phyloP scores from a whole-genome alignment of 2,329 filamentous ascomycete genomes.

The Byssochlamys sp. region DNA sequence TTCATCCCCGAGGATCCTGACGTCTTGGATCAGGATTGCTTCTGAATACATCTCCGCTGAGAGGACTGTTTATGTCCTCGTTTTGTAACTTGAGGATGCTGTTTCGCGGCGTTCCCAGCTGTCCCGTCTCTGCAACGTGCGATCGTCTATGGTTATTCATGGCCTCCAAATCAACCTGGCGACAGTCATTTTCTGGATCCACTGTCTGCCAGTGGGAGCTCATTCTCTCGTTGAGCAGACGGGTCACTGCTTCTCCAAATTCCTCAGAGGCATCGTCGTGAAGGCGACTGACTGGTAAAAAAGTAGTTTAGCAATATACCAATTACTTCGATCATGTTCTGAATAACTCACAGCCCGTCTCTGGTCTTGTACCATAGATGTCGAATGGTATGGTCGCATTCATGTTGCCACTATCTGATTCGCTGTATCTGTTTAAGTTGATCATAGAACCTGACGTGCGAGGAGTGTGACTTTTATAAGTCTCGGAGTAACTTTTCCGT shows the following conservation, averaged over 20 bases:
- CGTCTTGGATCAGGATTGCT: background rate
- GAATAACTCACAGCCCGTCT: background rate
- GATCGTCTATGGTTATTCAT: background rate
- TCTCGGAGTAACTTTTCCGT: background rate
- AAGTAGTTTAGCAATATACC: background rate
- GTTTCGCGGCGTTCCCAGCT: background rate
- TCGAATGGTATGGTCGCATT: background rate
- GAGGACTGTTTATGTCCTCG: background rate
- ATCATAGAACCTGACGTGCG: background rate
- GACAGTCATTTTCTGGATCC: background rate
- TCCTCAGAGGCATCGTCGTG: background rate
- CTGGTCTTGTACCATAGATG: background rate
- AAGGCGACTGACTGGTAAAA: background rate
- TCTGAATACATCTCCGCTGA: background rate
- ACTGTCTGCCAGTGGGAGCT: background rate
- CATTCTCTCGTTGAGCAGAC: background rate
- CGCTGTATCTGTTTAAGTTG: background rate
- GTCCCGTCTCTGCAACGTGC: background rate
- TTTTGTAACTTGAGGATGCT: background rate
- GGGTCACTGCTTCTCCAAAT: background rate
- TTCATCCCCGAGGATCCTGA: background rate
- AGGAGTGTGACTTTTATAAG: background rate
- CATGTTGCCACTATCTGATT: background rate
- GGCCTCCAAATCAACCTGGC: background rate
- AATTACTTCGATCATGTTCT: background rate